Percentiles rank a stretch among this genome's conserved stretches.
Evolutionary conservation across 768 basidiomycete species (phyloP).

Genomic region (Mycena galopus): DNA sequence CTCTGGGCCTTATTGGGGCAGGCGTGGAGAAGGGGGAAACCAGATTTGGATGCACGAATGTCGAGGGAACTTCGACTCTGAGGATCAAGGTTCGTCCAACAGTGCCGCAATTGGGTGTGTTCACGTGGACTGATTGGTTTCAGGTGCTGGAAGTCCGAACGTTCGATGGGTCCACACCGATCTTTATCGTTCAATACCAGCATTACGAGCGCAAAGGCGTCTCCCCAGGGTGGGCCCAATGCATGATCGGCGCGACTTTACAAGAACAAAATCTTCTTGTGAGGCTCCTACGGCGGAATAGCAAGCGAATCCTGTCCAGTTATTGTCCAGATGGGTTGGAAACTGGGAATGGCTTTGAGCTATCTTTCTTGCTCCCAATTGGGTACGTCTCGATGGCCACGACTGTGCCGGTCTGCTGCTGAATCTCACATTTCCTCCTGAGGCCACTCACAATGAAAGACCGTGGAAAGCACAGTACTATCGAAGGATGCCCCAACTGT

Average conservation of each 20-base stretch:
- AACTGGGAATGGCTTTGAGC: not conserved
- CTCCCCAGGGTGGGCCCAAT: not conserved
- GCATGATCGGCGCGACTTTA: not conserved
- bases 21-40: no score
- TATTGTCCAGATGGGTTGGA: constrained; percentile 1
- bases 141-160: constrained; percentile 15
- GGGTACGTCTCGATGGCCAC: not conserved
- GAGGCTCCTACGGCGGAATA: constrained; percentile 10
- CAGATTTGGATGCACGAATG: no score
- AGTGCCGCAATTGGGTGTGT: not conserved
- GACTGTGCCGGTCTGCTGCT: not conserved
- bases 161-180: constrained; percentile 10
- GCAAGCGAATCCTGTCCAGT: constrained; percentile 4
- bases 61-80: not conserved
- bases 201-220: not conserved
- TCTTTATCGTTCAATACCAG: constrained; percentile 12
- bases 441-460: constrained; percentile 17
- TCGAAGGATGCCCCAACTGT: constrained; percentile 20
- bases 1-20: no score
- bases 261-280: constrained; percentile 22
- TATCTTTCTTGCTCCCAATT: constrained; percentile 19
- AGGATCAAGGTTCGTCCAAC: constrained; percentile 1
- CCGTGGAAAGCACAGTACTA: constrained; percentile 12
- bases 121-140: not conserved
- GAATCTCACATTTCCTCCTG: not conserved